Conservation (phyloP, 176 grass and related monocot genomes). For the Aegilops speltoides region DNA sequence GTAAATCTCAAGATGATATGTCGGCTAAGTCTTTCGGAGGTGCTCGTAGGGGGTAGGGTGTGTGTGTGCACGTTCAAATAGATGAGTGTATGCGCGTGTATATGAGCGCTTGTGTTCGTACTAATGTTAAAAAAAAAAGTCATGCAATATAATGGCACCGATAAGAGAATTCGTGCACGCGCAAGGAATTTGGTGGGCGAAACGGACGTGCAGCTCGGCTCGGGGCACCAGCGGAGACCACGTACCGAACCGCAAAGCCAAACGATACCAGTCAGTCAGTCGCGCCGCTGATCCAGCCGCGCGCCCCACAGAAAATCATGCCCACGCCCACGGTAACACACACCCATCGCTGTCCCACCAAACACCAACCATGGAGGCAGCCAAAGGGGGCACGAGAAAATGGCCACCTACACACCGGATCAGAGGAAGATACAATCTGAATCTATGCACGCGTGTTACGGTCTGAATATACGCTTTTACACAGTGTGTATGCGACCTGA, state of each 20-base stretch:
- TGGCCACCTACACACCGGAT: too few species aligned
- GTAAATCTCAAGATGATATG: too few species aligned
- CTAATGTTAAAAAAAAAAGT: too few species aligned
- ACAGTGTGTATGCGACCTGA: background rate
- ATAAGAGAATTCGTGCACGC: background rate
- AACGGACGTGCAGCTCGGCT: background rate
- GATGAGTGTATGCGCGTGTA: too few species aligned
- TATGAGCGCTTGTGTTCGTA: too few species aligned
- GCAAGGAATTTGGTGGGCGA: background rate
- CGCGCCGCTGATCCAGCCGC: background rate
- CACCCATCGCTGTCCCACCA: slow-evolving; percentile 11
- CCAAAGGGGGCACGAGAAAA: background rate
- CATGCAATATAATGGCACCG: too few species aligned
- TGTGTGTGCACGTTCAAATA: too few species aligned
- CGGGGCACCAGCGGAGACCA: background rate
- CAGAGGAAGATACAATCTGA: background rate
- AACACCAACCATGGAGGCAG: background rate
- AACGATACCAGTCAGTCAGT: background rate
- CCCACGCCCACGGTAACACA: background rate
- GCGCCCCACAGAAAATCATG: background rate
- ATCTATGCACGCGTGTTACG: background rate
- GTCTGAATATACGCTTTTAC: too few species aligned
- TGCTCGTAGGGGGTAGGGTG: too few species aligned
- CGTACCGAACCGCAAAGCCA: background rate
- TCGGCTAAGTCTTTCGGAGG: too few species aligned